Base-by-base conservation (phyloP, 176 grass and related monocot genomes). In the Hsuehochloa calcarea region DNA sequence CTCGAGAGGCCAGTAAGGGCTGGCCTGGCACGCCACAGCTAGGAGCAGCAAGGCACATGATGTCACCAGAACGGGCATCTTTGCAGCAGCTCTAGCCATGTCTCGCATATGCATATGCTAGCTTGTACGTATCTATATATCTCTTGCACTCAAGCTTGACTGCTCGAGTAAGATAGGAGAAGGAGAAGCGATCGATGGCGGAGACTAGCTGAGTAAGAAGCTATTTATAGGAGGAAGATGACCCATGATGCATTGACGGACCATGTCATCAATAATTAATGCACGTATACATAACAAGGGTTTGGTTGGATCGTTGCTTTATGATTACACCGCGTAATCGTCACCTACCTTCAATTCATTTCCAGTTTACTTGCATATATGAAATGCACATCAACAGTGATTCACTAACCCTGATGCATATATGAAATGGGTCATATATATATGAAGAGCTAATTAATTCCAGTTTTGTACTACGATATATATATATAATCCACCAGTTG, bases 1-100 rank as follows among this genome's bases (percentile, higher is more conserved):
- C 77, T 86, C 41, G 56, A 86, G 76, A 52, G 66, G 66, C 29
- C 70, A 86, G 75, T 72, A 80, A 16, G 75, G 54, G 55, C 68
- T 70, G 11, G 75, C 84, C 3, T 31, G 13, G 31, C 76, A 73
- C 20, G 41, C 43, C 66, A 11, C 13, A 16, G 41, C 66, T 0
- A 79, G 29, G 22, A 71, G 22, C 27, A 71, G 52, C 8, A 86
- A 61, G 58, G 43, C 31, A 35, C 61, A 65, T 64, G n/a, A n/a
- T n/a, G 16, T 26, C 44, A 16, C 23, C 43, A 72, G 4, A 1
- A 31, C 61, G 27, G 23, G 69, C 51, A 58, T 19, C 17, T 55
- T 76, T 4, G 50, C 10, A 45, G 67, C 20, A 46, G 22, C 11
- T 46, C 39, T 5, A n/a, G 51, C 73, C 73, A 76, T 76, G 34